Evolutionary conservation across 768 basidiomycete species (phyloP), one percentile per base, ranked within the genome.

Genomic region (Psilocybe cyanescens): DNA sequence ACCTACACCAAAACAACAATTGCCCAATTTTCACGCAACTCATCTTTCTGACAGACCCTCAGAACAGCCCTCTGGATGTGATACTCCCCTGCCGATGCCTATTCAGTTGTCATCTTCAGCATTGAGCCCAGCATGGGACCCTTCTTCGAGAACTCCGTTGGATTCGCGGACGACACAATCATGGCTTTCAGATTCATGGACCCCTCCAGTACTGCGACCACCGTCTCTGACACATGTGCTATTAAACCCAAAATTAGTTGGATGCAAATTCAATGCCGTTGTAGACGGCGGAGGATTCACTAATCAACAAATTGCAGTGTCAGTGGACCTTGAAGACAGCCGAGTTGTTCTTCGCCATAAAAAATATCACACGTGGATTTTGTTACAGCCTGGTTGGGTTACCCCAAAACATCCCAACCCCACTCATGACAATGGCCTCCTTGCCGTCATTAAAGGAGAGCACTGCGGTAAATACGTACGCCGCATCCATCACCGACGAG

Each of bases 391-490:
- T 2, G 49, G 47, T 17, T 58, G 46, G 55, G 59, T 66, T n/a
- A 60, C 55, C 12, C 59, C 57, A 9, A 58, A 45, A 19, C 44
- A 50, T 30, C 58, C 64, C 3, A 63, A 56, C 47, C 67, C 67
- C 12, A 59, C 52, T 4, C 53, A 59, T 29, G 62, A 65, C 47
- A 67, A 67, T 33, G 59, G 67, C 0, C 51, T 65, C 6, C 44
- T 67, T 8, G 44, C 65, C 12, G 56, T 65, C 0, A 63, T 67
- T 8, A n/a, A 59, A 49, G 67, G 64, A 8, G 57, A 61, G 8
- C 64, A 67, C 39, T 59, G 56, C 17, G 66, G 63, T 6, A 64
- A 64, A 48, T 55, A 62, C 33, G 63, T 19, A 52, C 41, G 60
- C 8, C 52, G 63, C 2, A 57, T 67, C 49, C 45, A 58, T 48